Evolutionary conservation across 108 stramenopile species (phyloP).

Genomic region (Chaetoceros muelleri): DNA sequence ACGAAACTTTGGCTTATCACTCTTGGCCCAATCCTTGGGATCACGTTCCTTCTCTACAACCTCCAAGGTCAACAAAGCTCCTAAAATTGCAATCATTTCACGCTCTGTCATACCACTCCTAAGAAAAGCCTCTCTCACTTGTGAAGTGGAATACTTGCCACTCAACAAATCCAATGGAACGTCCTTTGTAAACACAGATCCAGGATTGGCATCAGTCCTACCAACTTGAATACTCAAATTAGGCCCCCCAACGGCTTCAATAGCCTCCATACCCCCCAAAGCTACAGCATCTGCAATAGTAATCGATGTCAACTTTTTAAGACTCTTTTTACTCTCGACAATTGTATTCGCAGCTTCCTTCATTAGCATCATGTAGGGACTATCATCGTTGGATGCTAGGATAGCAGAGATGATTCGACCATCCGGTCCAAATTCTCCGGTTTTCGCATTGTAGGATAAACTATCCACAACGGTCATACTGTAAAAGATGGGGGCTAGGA

Average conservation of each 20-base stretch:
- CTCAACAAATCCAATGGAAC: constrained; percentile 49
- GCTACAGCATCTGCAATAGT: constrained; percentile 76
- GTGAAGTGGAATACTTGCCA: constrained; percentile 28
- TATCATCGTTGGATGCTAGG: constrained; percentile 29
- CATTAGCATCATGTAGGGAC: constrained; percentile 32
- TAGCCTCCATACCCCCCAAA: constrained; percentile 62
- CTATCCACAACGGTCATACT: constrained; percentile 63
- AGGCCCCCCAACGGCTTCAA: constrained; percentile 75
- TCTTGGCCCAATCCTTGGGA: constrained; percentile 62
- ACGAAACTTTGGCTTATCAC: constrained; percentile 60
- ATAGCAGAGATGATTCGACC: constrained; percentile 54
- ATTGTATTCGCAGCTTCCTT: constrained; percentile 40
- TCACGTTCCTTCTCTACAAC: constrained; percentile 54
- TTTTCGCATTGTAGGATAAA: constrained; percentile 44
- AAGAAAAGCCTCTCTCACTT: constrained; percentile 42
- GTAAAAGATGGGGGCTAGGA: constrained; percentile 58
- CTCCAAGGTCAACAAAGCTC: constrained; percentile 57
- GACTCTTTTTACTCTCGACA: constrained; percentile 47
- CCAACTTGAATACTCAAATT: constrained; percentile 65
- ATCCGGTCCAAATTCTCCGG: constrained; percentile 65
- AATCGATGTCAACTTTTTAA: constrained; percentile 66
- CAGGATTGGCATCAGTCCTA: constrained; percentile 38
- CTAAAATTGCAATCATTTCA: constrained; percentile 78
- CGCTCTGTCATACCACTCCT: constrained; percentile 71
- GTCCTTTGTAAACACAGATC: constrained; percentile 15